Evolutionary conservation across 331 rosid species (phyloP).

Genomic region (Phaseolus coccineus): DNA sequence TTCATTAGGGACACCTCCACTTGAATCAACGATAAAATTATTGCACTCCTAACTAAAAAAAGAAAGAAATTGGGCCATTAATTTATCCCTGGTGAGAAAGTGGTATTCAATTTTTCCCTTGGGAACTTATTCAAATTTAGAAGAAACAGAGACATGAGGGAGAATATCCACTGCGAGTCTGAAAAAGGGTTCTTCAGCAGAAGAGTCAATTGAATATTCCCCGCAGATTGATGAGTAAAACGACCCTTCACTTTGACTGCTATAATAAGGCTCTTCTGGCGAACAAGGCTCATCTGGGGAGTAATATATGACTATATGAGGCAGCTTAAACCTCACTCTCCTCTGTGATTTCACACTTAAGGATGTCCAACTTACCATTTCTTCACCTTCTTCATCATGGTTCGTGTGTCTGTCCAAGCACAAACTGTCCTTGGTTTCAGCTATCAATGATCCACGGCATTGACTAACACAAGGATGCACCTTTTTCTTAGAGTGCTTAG

Average conservation of each 20-base stretch:
- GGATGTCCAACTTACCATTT: slow-evolving; percentile 28
- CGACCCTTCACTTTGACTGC: slow-evolving; percentile 27
- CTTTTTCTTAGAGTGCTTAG: slow-evolving; percentile 42
- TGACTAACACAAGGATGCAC: slow-evolving; percentile 46
- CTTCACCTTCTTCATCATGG: slow-evolving; percentile 10
- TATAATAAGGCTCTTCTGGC: neutral
- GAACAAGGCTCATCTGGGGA: slow-evolving; percentile 31
- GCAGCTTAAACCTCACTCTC: slow-evolving; percentile 52
- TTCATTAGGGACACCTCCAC: too few relatives aligned
- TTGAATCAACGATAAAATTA: too few relatives aligned
- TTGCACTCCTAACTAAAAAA: too few relatives aligned
- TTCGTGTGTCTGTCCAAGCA: slow-evolving; percentile 42
- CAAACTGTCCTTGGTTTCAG: slow-evolving; percentile 49
- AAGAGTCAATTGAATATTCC: slow-evolving; percentile 32
- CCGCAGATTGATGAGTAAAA: slow-evolving; percentile 21
- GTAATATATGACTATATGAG: slow-evolving; percentile 41
- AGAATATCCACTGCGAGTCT: slow-evolving; percentile 53
- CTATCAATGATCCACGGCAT: slow-evolving; percentile 5
- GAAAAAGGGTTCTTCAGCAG: slow-evolving; percentile 29
- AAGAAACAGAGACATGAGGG: slow-evolving; percentile 50
- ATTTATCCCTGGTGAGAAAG: neutral
- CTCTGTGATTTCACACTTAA: slow-evolving; percentile 25
- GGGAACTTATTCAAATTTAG: slow-evolving; percentile 29
- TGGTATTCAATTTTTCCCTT: neutral
- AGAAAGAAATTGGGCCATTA: too few relatives aligned